Evolutionary conservation across 805 yeast species (phyloP), one percentile per base, ranked within the genome.

Genomic region (Yarrowia porcina): DNA sequence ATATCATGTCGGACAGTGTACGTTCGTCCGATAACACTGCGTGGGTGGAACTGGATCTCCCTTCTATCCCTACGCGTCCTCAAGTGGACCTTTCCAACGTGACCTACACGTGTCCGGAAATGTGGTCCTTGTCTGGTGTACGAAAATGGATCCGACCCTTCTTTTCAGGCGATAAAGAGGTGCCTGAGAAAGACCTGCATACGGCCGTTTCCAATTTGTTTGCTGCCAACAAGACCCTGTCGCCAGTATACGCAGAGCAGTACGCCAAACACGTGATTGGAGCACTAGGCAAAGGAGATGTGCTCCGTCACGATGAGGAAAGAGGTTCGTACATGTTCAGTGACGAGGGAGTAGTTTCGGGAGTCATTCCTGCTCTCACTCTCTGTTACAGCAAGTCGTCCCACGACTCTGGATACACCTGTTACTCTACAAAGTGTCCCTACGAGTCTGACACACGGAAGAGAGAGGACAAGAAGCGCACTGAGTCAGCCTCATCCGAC

Each of bases 241-340:
- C 49, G 3, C 30, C 61, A 1, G 49, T 56, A 3, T 56, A 56
- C 17, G 47, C 61, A 1, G 61, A 56, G 27, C 61, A 56, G 28
- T 56, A 56, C 20, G 61, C 61, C 20, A 56, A 56, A 21, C 61
- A 56, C 27, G 61, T 56, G 21, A 39, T 56, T 28, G 49, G 49
- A 2, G 49, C 47, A 8, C 30, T 56, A 1, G 36, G 49, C 0
- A 15, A 21, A 5, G 47, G 39, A 8, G 47, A 39, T 15, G 49
- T 56, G 36, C 39, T 56, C 2, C 38, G 47, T 9, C 49, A 56
- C 21, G 61, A 56, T 30, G 36, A 28, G 15, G 61, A 56, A 13
- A 18, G 61, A 2, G 38, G 39, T 18, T 56, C 61, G 5, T 56
- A 20, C 39, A 56, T 56, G 61, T 39, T 39, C 47, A 41, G 49